Evolutionary conservation across 805 yeast species (phyloP).

Genomic region (Candida tallmaniae): DNA sequence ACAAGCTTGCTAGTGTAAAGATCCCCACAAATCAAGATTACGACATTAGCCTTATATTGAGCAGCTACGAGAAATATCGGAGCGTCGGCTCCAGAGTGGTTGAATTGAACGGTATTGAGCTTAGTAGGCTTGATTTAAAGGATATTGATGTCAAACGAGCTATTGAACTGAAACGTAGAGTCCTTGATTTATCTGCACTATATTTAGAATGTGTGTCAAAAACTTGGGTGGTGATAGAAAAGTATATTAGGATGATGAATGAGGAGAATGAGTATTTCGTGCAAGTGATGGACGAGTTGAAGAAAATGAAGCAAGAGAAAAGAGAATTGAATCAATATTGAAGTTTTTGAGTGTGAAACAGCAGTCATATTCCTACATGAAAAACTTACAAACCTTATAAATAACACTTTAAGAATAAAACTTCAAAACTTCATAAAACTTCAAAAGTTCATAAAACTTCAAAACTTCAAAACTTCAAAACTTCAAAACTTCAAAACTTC

Average conservation of each 20-base stretch:
- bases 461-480: too few species aligned
- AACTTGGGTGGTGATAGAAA: conserved; percentile 8
- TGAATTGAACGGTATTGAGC: conserved; percentile 4
- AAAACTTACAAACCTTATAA: too few species aligned
- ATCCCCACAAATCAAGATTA: conserved; percentile 1
- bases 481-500: too few species aligned
- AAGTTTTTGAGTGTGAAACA: too few species aligned
- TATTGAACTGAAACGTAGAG: conserved; percentile 1
- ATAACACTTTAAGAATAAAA: too few species aligned
- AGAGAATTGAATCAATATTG: too few species aligned
- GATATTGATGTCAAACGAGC: conserved; percentile 1
- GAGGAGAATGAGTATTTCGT: conserved; percentile 9
- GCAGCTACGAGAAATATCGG: conserved; percentile 6
- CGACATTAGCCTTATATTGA: conserved; percentile 7
- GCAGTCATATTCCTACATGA: too few species aligned
- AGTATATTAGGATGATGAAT: conserved; percentile 2
- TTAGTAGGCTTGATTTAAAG: conserved; percentile 3
- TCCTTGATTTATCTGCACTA: conserved; percentile 3
- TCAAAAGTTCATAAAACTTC: too few species aligned
- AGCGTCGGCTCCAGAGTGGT: conserved; percentile 4
- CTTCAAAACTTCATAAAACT: too few species aligned
- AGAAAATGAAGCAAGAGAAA: too few species aligned
- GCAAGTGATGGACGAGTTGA: not conserved
- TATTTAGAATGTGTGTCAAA: conserved; percentile 5
- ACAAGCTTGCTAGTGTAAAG: not conserved